Evolutionary conservation across 495 filamentous ascomycete genomes (phyloP).

Genomic region (Apodospora peruviana): DNA sequence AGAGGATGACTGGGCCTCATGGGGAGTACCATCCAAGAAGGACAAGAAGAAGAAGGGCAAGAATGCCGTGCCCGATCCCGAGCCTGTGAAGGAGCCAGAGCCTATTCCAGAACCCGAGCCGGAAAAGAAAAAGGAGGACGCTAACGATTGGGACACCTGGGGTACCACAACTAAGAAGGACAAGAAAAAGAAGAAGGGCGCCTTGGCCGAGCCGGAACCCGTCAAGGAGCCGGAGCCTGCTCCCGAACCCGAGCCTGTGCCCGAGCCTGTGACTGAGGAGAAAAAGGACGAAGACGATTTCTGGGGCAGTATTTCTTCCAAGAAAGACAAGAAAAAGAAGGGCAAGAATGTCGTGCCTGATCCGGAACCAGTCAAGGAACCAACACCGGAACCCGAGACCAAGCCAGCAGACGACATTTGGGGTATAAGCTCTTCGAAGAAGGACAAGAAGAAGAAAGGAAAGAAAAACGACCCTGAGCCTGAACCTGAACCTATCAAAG

Average conservation of each 20-base stretch:
- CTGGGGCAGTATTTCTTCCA: constrained; percentile 11
- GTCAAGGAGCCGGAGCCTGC: constrained; percentile 15
- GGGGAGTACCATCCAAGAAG: constrained; percentile 1
- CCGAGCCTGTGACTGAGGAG: constrained; percentile 30
- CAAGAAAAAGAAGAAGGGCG: constrained; percentile 30
- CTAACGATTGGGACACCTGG: constrained; percentile 16
- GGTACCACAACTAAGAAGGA: constrained; percentile 16
- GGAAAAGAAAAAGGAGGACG: constrained; percentile 12
- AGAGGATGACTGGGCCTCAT: constrained; percentile 2
- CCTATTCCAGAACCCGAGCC: constrained; percentile 11
- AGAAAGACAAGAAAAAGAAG: constrained; percentile 30
- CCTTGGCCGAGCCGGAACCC: constrained; percentile 13
- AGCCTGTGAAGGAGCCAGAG: constrained; percentile 2
- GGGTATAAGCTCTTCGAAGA: constrained; percentile 3
- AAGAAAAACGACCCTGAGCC: constrained; percentile 7
- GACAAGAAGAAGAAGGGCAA: constrained; percentile 18
- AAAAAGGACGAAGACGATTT: constrained; percentile 19
- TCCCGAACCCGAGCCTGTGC: constrained; percentile 21
- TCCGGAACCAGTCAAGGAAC: constrained; percentile 11
- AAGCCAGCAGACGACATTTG: constrained; percentile 9
- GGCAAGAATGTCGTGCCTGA: constrained; percentile 13
- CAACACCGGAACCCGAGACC: constrained; percentile 6
- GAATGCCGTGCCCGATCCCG: constrained; percentile 12
- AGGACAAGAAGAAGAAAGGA: constrained; percentile 16
- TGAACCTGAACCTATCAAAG: constrained; percentile 7